phyloP scores from a whole-genome alignment of 495 filamentous ascomycete species.

The Xylaria telfairii region DNA sequence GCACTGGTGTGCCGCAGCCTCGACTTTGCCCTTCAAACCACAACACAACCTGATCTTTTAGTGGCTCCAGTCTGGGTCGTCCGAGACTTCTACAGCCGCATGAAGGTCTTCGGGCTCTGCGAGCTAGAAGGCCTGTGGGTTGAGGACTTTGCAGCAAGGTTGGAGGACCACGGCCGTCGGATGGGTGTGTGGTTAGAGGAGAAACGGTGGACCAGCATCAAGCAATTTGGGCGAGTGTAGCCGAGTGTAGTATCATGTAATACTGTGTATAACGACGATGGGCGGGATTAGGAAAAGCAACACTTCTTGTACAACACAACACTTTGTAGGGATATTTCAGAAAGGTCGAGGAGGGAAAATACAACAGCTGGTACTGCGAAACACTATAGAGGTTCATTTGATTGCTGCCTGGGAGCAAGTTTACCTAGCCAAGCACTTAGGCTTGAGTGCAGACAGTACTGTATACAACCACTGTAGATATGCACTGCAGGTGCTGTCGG shows the following conservation, averaged over 20 bases:
- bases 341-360: neutral
- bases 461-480: too few relatives aligned
- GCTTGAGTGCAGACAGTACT: too few relatives aligned
- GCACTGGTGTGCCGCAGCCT: constrained; percentile 47
- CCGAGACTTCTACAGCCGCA: constrained; percentile 39
- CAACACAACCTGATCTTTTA: constrained; percentile 49
- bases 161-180: constrained; percentile 34
- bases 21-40: constrained; percentile 43
- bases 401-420: too few relatives aligned
- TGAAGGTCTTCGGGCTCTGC: constrained; percentile 37
- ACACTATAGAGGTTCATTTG: neutral
- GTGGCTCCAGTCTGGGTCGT: constrained; percentile 43
- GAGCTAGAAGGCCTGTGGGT: constrained; percentile 51
- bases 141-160: constrained; percentile 40
- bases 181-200: constrained; percentile 35
- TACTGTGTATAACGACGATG: neutral
- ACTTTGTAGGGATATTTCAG: neutral
- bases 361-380: neutral
- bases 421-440: too few relatives aligned
- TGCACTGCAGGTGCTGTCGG: too few relatives aligned
- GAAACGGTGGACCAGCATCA: constrained; percentile 34
- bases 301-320: constrained; percentile 6
- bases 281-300: neutral
- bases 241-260: neutral
- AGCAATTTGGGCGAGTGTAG: constrained; percentile 31